Percentiles rank a stretch among this genome's conserved stretches.
These are phyloP conservation scores for Oryza officinalis DNA, from an alignment of 176 grass and related monocot genomes.

Conservation along the genomic window DNA sequence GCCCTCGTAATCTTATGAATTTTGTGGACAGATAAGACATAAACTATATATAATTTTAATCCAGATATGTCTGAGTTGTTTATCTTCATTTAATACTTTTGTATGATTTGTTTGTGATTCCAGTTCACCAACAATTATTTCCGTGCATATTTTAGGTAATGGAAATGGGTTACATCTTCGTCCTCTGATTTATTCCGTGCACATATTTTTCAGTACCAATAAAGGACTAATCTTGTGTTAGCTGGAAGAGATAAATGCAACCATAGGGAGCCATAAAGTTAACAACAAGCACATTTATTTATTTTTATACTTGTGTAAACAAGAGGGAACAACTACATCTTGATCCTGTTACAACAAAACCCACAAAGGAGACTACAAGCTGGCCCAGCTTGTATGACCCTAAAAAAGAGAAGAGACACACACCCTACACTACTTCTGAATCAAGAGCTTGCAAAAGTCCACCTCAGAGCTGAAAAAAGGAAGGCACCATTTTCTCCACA, in stretches of 20 bases:
- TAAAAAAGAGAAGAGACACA: slow-evolving; percentile 37
- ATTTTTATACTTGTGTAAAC: slow-evolving; percentile 57
- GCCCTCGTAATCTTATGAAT: background rate
- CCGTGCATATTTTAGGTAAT: background rate
- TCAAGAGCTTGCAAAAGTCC: slow-evolving; percentile 51
- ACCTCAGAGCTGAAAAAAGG: slow-evolving; percentile 46
- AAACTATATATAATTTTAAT: background rate
- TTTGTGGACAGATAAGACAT: background rate
- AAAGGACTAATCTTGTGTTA: slow-evolving; percentile 25
- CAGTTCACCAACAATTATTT: slow-evolving; percentile 1
- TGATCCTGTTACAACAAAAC: slow-evolving; percentile 51
- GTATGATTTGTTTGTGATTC: slow-evolving; percentile 1
- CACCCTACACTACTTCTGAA: slow-evolving; percentile 40
- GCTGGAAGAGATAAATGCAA: slow-evolving; percentile 39
- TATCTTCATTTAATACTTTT: background rate
- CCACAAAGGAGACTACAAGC: slow-evolving; percentile 52
- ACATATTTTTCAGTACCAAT: slow-evolving; percentile 17
- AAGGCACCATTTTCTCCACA: slow-evolving; percentile 56
- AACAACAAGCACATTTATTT: slow-evolving; percentile 54
- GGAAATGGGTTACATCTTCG: background rate
- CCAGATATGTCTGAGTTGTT: background rate
- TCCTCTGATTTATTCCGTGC: background rate
- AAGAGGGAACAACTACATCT: slow-evolving; percentile 44
- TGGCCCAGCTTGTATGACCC: slow-evolving; percentile 31
- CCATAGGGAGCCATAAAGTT: slow-evolving; percentile 10